Percentiles rank a stretch among this genome's conserved stretches.
Conservation (phyloP, 2,329 filamentous ascomycete genomes). For the Ophiocordyceps camponoti-saundersi region DNA sequence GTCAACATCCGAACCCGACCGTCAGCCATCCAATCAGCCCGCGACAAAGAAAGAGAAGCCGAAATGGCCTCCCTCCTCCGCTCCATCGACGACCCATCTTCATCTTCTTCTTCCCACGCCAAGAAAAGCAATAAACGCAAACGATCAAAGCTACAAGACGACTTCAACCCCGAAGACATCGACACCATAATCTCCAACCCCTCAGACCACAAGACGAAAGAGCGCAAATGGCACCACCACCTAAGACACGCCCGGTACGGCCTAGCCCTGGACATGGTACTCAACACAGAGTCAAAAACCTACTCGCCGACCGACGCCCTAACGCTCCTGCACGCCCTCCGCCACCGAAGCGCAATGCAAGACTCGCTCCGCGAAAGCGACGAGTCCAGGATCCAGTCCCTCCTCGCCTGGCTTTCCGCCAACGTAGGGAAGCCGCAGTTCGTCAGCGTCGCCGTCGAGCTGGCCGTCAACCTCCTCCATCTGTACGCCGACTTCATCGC, state of each 20-base stretch:
- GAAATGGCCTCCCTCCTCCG: slow-evolving; percentile 65
- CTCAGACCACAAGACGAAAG: slow-evolving; percentile 6
- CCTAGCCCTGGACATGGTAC: slow-evolving; percentile 43
- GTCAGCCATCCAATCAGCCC: slow-evolving; percentile 62
- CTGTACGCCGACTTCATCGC: slow-evolving; percentile 71
- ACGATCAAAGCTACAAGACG: slow-evolving; percentile 6
- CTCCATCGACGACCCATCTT: slow-evolving; percentile 52
- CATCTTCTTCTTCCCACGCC: slow-evolving; percentile 61
- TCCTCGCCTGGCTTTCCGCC: slow-evolving; percentile 67
- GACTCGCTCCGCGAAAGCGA: slow-evolving; percentile 67
- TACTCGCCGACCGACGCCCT: slow-evolving; percentile 47
- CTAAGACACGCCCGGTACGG: slow-evolving; percentile 74
- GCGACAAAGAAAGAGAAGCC: slow-evolving; percentile 59
- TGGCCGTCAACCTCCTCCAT: slow-evolving; percentile 68
- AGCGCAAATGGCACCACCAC: slow-evolving; percentile 64
- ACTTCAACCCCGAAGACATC: slow-evolving; percentile 14
- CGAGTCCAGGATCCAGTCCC: slow-evolving; percentile 63
- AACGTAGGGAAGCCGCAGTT: slow-evolving; percentile 73
- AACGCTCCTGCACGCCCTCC: slow-evolving; percentile 67
- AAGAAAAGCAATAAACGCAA: slow-evolving; percentile 50
- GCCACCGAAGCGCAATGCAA: slow-evolving; percentile 72
- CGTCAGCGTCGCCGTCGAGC: slow-evolving; percentile 65
- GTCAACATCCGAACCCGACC: slow-evolving; percentile 80
- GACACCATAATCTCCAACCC: slow-evolving; percentile 68
- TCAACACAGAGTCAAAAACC: background rate